These are phyloP conservation scores for Fomitopsis betulina DNA, from an alignment of 1,284 basidiomycete genomes.

Conservation along the genomic window DNA sequence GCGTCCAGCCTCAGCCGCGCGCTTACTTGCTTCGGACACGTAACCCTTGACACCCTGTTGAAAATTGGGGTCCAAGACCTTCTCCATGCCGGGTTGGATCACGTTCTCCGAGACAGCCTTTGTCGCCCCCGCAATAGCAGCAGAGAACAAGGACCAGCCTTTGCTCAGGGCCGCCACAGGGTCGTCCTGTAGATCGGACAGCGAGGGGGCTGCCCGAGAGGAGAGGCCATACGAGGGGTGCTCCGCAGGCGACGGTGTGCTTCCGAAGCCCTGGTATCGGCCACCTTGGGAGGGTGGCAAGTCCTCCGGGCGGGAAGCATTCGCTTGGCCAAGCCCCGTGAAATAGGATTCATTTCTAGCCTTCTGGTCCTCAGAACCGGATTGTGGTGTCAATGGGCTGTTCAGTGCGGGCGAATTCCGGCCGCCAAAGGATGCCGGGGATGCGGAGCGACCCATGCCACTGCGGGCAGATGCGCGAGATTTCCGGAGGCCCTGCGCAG, in stretches of 20 bases:
- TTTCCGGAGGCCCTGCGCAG: conserved; percentile 73
- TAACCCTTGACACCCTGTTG: conserved; percentile 70
- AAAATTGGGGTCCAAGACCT: conserved; percentile 70
- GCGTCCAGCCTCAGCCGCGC: conserved; percentile 51
- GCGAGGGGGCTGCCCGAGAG: conserved; percentile 64
- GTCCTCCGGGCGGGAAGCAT: conserved; percentile 65
- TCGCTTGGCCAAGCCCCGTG: conserved; percentile 63
- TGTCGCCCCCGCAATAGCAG: conserved; percentile 69
- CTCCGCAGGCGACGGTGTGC: conserved; percentile 53
- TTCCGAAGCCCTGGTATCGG: conserved; percentile 82
- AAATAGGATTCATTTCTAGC: conserved; percentile 76
- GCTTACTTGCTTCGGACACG: conserved; percentile 61
- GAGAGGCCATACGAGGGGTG: conserved; percentile 63
- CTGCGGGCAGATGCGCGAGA: conserved; percentile 62
- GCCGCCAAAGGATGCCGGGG: conserved; percentile 49
- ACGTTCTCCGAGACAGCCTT: conserved; percentile 74
- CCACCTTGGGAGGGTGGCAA: conserved; percentile 85
- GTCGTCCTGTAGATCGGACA: conserved; percentile 76
- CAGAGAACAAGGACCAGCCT: conserved; percentile 81
- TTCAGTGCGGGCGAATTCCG: conserved; percentile 32
- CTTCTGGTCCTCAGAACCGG: conserved; percentile 51
- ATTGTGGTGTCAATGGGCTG: conserved; percentile 30
- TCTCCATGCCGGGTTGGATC: conserved; percentile 78
- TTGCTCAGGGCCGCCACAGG: conserved; percentile 75
- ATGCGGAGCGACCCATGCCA: conserved; percentile 39